Evolutionary conservation across 2,329 filamentous ascomycete genomes (phyloP).

Genomic region (Aspergillus novoparasiticus): DNA sequence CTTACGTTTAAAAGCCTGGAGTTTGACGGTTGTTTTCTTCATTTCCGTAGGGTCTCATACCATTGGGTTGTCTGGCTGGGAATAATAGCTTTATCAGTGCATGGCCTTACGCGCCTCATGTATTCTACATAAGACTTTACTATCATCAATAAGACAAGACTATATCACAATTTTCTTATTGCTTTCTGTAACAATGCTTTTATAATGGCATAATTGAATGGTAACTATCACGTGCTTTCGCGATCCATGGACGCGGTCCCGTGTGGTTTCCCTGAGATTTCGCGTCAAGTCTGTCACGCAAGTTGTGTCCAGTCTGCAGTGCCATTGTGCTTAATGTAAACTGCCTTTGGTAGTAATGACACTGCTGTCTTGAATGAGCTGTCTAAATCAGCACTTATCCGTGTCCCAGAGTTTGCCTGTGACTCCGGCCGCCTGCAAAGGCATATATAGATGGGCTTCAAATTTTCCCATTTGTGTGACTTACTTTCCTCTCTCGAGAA

Average conservation of each 20-base stretch:
- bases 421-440: background rate
- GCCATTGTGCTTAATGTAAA: background rate
- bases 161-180: background rate
- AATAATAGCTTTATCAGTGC: slow-evolving; percentile 14
- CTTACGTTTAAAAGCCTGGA: slow-evolving; percentile 31
- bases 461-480: slow-evolving; percentile 72
- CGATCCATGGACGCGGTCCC: slow-evolving; percentile 32
- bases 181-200: background rate
- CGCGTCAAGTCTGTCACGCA: slow-evolving; percentile 1
- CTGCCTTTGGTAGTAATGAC: background rate
- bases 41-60: slow-evolving; percentile 14
- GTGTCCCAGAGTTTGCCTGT: background rate
- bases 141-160: slow-evolving; percentile 10
- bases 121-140: slow-evolving; percentile 20
- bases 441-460: slow-evolving; percentile 43
- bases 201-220: background rate
- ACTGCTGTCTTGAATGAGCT: background rate
- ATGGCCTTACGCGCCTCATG: slow-evolving; percentile 15
- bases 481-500: slow-evolving; percentile 69
- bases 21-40: slow-evolving; percentile 30
- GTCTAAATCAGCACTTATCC: background rate
- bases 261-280: slow-evolving; percentile 5
- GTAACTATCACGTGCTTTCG: slow-evolving; percentile 35
- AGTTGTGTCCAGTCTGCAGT: background rate
- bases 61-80: slow-evolving; percentile 20